phyloP scores from a whole-genome alignment of 768 basidiomycete genomes.

The Cystobasidium ongulense region DNA sequence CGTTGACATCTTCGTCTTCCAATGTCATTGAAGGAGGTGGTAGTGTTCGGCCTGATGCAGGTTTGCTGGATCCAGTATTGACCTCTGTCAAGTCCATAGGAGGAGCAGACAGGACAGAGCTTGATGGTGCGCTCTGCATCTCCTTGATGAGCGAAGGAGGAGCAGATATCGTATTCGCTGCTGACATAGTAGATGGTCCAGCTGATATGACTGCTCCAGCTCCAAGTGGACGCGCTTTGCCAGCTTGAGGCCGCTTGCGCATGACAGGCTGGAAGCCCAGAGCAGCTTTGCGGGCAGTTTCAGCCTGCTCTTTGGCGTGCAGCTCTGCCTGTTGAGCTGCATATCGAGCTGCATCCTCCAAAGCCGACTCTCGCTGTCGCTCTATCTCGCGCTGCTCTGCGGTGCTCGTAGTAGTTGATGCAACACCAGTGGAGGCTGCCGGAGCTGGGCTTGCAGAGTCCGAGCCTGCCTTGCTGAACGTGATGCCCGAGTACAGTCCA shows the following conservation, averaged over 20 bases:
- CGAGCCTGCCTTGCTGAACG: not conserved
- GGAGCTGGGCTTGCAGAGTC: not conserved
- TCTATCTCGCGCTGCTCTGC: not conserved
- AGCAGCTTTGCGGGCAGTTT: slow-evolving; percentile 7
- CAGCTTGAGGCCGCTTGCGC: slow-evolving; percentile 12
- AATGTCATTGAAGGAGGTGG: slow-evolving; percentile 31
- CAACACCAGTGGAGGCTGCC: not conserved
- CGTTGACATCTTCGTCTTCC: slow-evolving; percentile 33
- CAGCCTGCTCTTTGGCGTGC: slow-evolving; percentile 10
- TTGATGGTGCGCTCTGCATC: not conserved
- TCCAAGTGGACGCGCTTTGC: not conserved
- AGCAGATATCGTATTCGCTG: not conserved
- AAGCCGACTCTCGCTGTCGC: not conserved
- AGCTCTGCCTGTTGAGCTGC: slow-evolving; percentile 24
- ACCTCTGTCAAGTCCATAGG: not conserved
- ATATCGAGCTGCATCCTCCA: slow-evolving; percentile 14
- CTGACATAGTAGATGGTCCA: not conserved
- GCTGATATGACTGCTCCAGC: slow-evolving; percentile 4
- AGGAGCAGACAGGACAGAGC: slow-evolving; percentile 4
- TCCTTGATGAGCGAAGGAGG: not conserved
- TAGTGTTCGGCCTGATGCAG: not conserved
- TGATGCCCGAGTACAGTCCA: slow-evolving; percentile 14
- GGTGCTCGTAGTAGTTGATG: not conserved
- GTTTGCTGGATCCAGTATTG: not conserved
- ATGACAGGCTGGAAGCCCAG: slow-evolving; percentile 15